phyloP scores from a whole-genome alignment of 768 basidiomycete species.

The Kwoniella mangroviensis region DNA sequence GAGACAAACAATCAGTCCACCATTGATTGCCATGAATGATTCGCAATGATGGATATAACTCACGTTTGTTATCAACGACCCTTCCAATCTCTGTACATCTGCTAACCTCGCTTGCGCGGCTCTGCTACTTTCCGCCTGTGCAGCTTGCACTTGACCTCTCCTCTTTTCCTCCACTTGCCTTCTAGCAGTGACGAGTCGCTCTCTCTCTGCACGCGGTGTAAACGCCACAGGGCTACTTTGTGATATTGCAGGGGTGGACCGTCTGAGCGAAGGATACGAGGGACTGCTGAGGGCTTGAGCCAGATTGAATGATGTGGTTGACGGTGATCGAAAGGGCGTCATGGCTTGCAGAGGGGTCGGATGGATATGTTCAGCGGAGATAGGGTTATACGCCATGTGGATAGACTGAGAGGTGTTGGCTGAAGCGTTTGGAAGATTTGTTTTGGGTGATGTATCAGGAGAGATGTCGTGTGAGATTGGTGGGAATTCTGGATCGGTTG shows the following conservation, averaged over 20 bases:
- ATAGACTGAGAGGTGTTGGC: background rate
- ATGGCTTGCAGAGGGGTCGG: background rate
- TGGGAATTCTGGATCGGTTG: background rate
- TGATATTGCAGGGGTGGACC: background rate
- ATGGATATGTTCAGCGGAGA: background rate
- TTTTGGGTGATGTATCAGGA: background rate
- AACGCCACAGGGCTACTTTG: conserved; percentile 6
- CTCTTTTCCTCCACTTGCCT: background rate
- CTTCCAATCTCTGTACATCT: background rate
- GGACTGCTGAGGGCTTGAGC: background rate
- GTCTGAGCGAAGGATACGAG: background rate
- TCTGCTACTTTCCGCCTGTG: conserved; percentile 19
- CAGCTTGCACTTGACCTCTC: conserved; percentile 1
- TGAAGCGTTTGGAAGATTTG: background rate
- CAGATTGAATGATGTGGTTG: background rate
- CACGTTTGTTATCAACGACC: conserved; percentile 5
- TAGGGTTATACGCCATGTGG: background rate
- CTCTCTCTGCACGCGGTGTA: background rate
- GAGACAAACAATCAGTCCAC: background rate
- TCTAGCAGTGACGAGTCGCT: background rate
- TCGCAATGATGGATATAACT: too few relatives aligned
- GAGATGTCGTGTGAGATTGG: background rate
- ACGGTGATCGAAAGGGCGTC: background rate
- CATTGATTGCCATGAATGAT: background rate
- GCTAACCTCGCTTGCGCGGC: conserved; percentile 8